Evolutionary conservation across 2,329 filamentous ascomycete species (phyloP).

Genomic region (Lasiodiplodia citricola): DNA sequence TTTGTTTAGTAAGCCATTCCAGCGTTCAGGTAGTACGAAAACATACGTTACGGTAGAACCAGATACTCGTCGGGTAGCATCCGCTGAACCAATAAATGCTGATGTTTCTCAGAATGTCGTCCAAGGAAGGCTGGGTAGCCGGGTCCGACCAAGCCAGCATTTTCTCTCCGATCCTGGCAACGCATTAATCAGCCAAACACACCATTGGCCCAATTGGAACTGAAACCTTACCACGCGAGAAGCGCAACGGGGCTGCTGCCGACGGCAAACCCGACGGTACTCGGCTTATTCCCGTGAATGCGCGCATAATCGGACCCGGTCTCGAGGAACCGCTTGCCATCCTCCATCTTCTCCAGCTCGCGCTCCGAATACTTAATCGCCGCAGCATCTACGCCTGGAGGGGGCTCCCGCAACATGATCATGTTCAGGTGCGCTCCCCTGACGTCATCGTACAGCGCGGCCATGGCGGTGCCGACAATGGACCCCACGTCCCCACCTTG

Average conservation of each 20-base stretch:
- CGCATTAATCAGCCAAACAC: not conserved
- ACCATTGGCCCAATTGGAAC: not conserved
- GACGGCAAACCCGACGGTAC: constrained; percentile 62
- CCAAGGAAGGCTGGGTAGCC: constrained; percentile 40
- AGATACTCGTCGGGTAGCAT: constrained; percentile 54
- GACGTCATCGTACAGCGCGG: constrained; percentile 39
- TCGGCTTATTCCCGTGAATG: constrained; percentile 60
- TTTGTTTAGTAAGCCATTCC: not conserved
- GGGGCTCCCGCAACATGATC: constrained; percentile 31
- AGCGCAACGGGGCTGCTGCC: constrained; percentile 61
- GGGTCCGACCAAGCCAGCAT: constrained; percentile 60
- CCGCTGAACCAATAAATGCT: constrained; percentile 63
- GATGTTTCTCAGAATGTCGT: constrained; percentile 56
- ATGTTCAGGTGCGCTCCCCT: not conserved
- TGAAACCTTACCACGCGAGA: constrained; percentile 54
- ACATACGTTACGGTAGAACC: constrained; percentile 51
- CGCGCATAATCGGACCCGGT: constrained; percentile 57
- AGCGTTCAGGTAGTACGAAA: not conserved
- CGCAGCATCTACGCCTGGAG: constrained; percentile 30
- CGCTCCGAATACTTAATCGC: not conserved
- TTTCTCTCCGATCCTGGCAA: constrained; percentile 64
- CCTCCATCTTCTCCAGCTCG: not conserved
- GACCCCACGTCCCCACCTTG: constrained; percentile 65
- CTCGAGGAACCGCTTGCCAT: constrained; percentile 39
- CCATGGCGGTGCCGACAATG: constrained; percentile 49